Base-by-base conservation (phyloP, 768 basidiomycete genomes). In the Russula dissimulans region DNA sequence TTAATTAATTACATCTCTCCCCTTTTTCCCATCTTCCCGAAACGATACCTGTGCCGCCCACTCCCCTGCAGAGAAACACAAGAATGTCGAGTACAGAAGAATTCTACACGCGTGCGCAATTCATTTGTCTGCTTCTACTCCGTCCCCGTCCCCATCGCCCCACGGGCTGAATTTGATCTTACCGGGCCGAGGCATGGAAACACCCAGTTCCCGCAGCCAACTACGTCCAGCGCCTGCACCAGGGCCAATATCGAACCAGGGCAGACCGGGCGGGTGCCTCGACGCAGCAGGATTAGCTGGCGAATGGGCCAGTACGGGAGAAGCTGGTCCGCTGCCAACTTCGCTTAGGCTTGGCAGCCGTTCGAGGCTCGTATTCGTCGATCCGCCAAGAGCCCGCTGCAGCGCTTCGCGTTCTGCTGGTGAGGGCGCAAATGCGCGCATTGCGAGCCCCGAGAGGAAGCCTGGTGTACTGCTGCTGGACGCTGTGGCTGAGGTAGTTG, bases 371-470 rank as follows among this genome's bases (percentile, higher is more conserved):
- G 82, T 77, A 71, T 89, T 89, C 49, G 83, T 78, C 60, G 85
- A 85, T 15, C 85, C 81, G 49, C 86, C 85, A 14, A 92, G 72
- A n/a, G 81, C 87, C 54, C 89, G 85, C 66, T 88, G 84, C 36
- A 94, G 79, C 53, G 80, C 90, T 72, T 91, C 87, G 45, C 91
- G 87, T 77, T 94, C 91, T 63, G 85, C 89, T 56, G 86, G 87
- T 63, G 90, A 92, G 36, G 90, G 91, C 39, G 89, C 90, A 71
- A 94, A 94, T 17, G 90, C 91, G 68, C 87, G 89, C 59, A 89
- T 71, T n/a, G 73, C 73, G 36, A 63, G 62, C 22, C 64, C 56
- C n/a, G 64, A 73, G 70, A 77, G 73, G 59, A 75, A 62, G 48
- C 54, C 61, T 11, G 60, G 53, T 22, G 54, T 39, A 51, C 34